A percentile compares a stretch with the other conserved stretches of the same genome.
These are phyloP conservation scores for Aspergillus sp. DNA, from an alignment of 2,329 filamentous ascomycete genomes.

Conservation along the genomic window DNA sequence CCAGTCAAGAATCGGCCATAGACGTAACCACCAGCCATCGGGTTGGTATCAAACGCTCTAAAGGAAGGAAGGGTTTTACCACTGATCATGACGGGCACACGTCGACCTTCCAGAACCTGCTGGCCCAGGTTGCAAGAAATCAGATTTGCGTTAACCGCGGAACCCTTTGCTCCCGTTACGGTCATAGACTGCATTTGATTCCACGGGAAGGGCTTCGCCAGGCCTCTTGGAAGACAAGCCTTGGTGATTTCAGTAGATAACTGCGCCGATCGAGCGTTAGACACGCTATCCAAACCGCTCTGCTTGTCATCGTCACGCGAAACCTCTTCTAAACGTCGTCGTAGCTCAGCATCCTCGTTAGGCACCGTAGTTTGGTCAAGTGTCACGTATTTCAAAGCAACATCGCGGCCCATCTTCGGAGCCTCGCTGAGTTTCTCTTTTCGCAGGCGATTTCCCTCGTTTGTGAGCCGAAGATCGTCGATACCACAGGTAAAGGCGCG, in stretches of 20 bases:
- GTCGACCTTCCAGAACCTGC: slow-evolving; percentile 89
- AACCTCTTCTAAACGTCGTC: slow-evolving; percentile 80
- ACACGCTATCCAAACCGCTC: slow-evolving; percentile 81
- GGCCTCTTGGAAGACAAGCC: slow-evolving; percentile 74
- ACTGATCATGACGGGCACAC: slow-evolving; percentile 96
- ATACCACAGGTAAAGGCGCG: slow-evolving; percentile 96
- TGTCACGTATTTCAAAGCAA: slow-evolving; percentile 86
- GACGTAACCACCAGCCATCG: slow-evolving; percentile 90
- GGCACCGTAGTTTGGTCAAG: slow-evolving; percentile 64
- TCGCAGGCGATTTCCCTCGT: slow-evolving; percentile 71
- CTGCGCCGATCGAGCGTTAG: slow-evolving; percentile 67
- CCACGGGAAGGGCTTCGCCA: slow-evolving; percentile 88
- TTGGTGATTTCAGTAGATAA: slow-evolving; percentile 78
- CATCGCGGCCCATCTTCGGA: slow-evolving; percentile 68
- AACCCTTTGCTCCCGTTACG: slow-evolving; percentile 91
- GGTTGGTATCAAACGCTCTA: slow-evolving; percentile 82
- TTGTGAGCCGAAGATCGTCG: slow-evolving; percentile 86
- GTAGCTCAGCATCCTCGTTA: slow-evolving; percentile 69
- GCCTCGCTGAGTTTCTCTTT: slow-evolving; percentile 68
- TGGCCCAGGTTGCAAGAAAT: slow-evolving; percentile 98
- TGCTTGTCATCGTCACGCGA: slow-evolving; percentile 89
- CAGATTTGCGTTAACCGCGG: slow-evolving; percentile 88
- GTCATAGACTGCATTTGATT: slow-evolving; percentile 99
- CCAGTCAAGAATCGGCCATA: slow-evolving; percentile 96
- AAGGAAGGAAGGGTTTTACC: slow-evolving; percentile 96